These are phyloP conservation scores for Myriangium duriaei DNA, from an alignment of 2,329 filamentous ascomycete species.

Conservation along the genomic window DNA sequence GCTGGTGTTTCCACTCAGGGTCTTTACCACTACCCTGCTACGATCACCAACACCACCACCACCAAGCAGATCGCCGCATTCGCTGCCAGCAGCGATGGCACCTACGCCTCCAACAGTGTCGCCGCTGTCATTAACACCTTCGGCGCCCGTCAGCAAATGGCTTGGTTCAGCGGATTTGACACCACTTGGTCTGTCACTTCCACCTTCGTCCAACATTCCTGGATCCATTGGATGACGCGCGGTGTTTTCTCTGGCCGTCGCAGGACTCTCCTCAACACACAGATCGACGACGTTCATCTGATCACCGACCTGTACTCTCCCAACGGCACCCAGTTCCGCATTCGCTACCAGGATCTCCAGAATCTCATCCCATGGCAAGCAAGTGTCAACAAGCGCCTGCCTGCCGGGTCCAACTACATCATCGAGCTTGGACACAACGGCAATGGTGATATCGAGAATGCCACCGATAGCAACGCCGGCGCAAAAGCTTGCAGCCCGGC, in stretches of 20 bases:
- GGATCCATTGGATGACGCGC: constrained; percentile 50
- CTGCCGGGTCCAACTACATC: constrained; percentile 39
- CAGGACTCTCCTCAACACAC: constrained; percentile 42
- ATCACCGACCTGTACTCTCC: constrained; percentile 32
- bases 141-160: constrained; percentile 47
- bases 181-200: constrained; percentile 41
- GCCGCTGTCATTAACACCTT: constrained; percentile 50
- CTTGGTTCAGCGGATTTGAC: constrained; percentile 45
- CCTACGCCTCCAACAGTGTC: constrained; percentile 28
- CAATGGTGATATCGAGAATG: constrained; percentile 38
- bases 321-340: constrained; percentile 36
- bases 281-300: constrained; percentile 53
- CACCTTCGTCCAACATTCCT: constrained; percentile 48
- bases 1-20: constrained; percentile 37
- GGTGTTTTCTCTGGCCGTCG: constrained; percentile 46
- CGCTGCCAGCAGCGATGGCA: constrained; percentile 27
- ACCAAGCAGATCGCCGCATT: constrained; percentile 46
- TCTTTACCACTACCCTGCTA: constrained; percentile 48
- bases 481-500: constrained; percentile 19
- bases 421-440: constrained; percentile 45
- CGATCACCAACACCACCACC: constrained; percentile 39
- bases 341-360: constrained; percentile 36
- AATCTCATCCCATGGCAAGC: constrained; percentile 33
- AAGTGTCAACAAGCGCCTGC: constrained; percentile 35
- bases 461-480: constrained; percentile 16